Evolutionary conservation across 768 basidiomycete species (phyloP), one percentile per base, ranked within the genome.

Genomic region (Hypholoma sublateritium): DNA sequence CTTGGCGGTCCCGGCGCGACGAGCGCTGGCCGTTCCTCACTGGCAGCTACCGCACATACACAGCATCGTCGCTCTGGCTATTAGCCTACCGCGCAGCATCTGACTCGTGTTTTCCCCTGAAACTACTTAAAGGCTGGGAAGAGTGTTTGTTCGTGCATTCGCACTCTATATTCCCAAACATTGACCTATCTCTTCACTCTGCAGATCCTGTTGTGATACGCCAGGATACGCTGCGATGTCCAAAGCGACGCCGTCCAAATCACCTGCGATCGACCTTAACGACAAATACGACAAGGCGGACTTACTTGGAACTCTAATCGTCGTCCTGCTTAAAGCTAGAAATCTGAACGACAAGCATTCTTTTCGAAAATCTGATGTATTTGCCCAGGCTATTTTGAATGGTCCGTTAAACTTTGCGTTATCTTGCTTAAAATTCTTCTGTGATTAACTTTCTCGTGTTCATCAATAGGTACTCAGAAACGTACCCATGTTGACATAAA

Each of bases 321-420:
- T 93, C 32, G 89, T 95, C 42, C 81, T 95, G 16, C 82, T 95
- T 62, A 93, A 95, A 72, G 93, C 90, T 4, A 82, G 81, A 59
- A 88, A 96, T 65, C 78, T 96, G 19, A 82, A 82, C 57, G 89
- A 95, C 74, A 89, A 87, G 50, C 90, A 89, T 62, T 85, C 83
- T 6, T 89, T 97, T 67, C 88, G 90, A 71, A 98, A 97, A 70
- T 94, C 96, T 67, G 91, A 95, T 71, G 93, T 90, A 1, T 96
- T 87, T 68, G 87, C 86, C 3, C 80, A 88, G 60, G 77, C 85
- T 5, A 74, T 77, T 2, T 72, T 95, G 19, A 81, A 80, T 62
- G 80, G 81, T 76, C 52, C 58, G 71, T 61, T 14, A 39, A 22
- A 28, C 16, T 45, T 21, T 47, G 42, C 21, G n/a, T 45, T 53